Conservation (phyloP, 2,329 filamentous ascomycete genomes). For the Basipetospora chlamydospora region DNA sequence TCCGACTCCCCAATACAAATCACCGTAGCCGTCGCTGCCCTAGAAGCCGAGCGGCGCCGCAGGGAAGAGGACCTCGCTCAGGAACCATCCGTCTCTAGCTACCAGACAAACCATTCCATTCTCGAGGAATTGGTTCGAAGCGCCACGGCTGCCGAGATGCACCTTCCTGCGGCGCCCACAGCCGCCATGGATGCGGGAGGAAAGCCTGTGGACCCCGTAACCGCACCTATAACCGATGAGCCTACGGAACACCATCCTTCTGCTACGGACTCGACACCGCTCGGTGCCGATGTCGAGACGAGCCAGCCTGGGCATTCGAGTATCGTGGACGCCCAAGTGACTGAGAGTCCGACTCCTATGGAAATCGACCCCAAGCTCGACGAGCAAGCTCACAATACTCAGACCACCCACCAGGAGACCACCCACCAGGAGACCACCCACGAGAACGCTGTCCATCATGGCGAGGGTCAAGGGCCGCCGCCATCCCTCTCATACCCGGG, state of each 20-base stretch:
- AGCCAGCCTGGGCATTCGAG: conserved; percentile 30
- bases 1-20: conserved; percentile 30
- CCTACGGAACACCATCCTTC: conserved; percentile 10
- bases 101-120: conserved; percentile 36
- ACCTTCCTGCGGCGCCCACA: conserved; percentile 35
- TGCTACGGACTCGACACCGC: conserved; percentile 15
- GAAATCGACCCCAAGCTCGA: conserved; percentile 29
- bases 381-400: no score
- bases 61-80: conserved; percentile 25
- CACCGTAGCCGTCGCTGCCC: conserved; percentile 34
- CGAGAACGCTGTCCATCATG: conserved; percentile 32
- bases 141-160: conserved; percentile 27
- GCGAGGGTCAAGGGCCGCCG: conserved; percentile 35
- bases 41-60: conserved; percentile 37
- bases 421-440: no score
- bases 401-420: no score
- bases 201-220: conserved; percentile 20
- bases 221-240: conserved; percentile 12
- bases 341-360: conserved; percentile 38
- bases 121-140: conserved; percentile 16
- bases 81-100: conserved; percentile 24
- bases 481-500: conserved; percentile 41
- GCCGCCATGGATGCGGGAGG: conserved; percentile 26
- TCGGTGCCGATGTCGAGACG: conserved; percentile 22
- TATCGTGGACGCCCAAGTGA: conserved; percentile 27